Conservation (phyloP, 2,329 filamentous ascomycete species). For the Colletotrichum eleusines region DNA sequence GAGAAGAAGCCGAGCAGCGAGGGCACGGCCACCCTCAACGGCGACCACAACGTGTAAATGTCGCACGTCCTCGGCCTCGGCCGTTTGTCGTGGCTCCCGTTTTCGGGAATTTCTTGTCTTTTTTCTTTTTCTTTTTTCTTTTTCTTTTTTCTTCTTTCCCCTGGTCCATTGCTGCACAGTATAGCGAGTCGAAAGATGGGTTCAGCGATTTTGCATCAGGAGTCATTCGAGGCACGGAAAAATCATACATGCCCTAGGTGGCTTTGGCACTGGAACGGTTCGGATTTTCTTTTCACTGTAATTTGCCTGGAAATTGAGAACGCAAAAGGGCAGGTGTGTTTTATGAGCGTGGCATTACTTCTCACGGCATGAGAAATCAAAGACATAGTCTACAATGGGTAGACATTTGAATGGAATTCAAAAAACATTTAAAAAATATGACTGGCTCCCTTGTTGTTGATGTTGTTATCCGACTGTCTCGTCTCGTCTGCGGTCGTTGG, state of each 20-base stretch:
- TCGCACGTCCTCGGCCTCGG: not conserved
- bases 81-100: not conserved
- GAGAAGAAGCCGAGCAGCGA: constrained; percentile 39
- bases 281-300: constrained; percentile 36
- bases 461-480: not conserved
- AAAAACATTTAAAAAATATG: constrained; percentile 7
- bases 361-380: constrained; percentile 1
- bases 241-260: constrained; percentile 28
- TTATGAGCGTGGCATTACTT: constrained; percentile 32
- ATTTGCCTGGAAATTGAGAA: constrained; percentile 26
- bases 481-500: not conserved
- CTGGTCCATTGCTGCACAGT: not conserved
- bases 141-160: constrained; percentile 8
- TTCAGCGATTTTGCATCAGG: constrained; percentile 36
- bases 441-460: not conserved
- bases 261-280: constrained; percentile 28
- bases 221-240: constrained; percentile 39
- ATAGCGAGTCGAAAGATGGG: constrained; percentile 13
- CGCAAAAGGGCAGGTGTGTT: constrained; percentile 27
- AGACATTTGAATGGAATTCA: constrained; percentile 35
- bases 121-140: constrained; percentile 1
- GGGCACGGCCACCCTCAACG: constrained; percentile 29
- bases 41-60: constrained; percentile 33
- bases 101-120: not conserved
- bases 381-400: constrained; percentile 12